These are phyloP conservation scores for Rhodotorula babjevae DNA, from an alignment of 768 basidiomycete species.

Conservation along the genomic window DNA sequence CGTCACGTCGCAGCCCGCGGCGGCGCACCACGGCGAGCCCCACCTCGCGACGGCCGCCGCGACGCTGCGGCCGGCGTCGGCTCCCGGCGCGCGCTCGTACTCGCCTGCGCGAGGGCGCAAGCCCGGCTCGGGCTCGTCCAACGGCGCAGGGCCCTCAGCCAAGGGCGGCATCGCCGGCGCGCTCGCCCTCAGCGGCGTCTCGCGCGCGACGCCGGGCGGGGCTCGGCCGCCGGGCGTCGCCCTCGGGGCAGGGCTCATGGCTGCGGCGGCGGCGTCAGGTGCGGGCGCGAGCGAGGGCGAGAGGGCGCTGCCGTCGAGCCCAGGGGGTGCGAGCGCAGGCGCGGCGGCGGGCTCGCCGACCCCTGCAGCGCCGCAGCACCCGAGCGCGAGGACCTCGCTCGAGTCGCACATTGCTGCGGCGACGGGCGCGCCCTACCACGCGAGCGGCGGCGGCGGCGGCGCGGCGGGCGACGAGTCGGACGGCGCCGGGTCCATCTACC, in stretches of 20 bases:
- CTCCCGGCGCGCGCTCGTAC: constrained; percentile 17
- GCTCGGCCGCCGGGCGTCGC: too few species aligned
- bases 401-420: neutral
- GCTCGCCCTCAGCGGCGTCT: constrained; percentile 30
- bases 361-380: neutral
- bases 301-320: too few species aligned
- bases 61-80: constrained; percentile 20
- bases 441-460: neutral
- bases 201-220: constrained; percentile 28
- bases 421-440: too few species aligned
- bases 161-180: constrained; percentile 34
- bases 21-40: constrained; percentile 2
- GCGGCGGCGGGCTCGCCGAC: too few species aligned
- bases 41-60: neutral
- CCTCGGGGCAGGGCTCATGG: too few species aligned
- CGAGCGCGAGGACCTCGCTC: constrained; percentile 15
- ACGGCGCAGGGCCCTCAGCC: neutral
- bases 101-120: constrained; percentile 25
- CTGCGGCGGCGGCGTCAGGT: neutral
- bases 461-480: neutral
- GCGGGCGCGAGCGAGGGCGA: neutral
- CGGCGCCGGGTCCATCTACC: neutral
- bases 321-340: too few species aligned
- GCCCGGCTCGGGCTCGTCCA: neutral
- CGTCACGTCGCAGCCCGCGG: constrained; percentile 5